Evolutionary conservation across 257 asterid genomes (phyloP), one percentile per base, ranked within the genome.

Genomic region (Euphrasia confusa): DNA sequence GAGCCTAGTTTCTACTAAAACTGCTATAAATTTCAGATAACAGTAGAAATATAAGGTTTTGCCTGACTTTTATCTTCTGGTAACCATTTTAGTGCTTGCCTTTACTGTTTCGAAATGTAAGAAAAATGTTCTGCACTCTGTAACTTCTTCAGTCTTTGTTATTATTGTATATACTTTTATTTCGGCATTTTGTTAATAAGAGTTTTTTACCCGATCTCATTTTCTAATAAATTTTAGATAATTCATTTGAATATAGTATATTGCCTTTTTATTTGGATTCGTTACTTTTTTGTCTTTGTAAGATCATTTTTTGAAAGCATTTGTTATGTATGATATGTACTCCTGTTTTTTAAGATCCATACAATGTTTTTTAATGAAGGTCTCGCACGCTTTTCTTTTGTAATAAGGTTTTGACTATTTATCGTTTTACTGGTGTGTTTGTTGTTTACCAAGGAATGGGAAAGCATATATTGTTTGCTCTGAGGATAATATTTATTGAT

Each of bases 1-100:
- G 84, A 66, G 74, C 79, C 79, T 90, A 65, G 75, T 81, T 42
- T 84, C 94, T 72, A 67, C 80, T 74, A 75, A 78, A 77, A 77
- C 71, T 65, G 72, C 76, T 73, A 60, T 60, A 71, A 70, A 72
- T 64, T 48, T 67, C 72, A 72, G 81, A 74, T 81, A 76, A 77
- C 65, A 67, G 65, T 63, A 48, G 70, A 48, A 68, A 39, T 42
- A 63, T 42, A 63, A 55, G 33, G 54, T 59, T 59, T 47, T 45
- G 65, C 52, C 50, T 57, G 64, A 45, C 15, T 18, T 60, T 66
- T 71, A 56, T 47, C 63, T 61, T 12, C 1, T 44, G 14, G 57
- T 68, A 72, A 73, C 78, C 52, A 64, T 54, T 45, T 45, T 65
- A 21, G 61, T 49, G 37, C 61, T 21, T 65, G 64, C 52, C 4